Evolutionary conservation across 495 filamentous ascomycete genomes (phyloP), one percentile per base, ranked within the genome.

Genomic region (Penicillium odoratum): DNA sequence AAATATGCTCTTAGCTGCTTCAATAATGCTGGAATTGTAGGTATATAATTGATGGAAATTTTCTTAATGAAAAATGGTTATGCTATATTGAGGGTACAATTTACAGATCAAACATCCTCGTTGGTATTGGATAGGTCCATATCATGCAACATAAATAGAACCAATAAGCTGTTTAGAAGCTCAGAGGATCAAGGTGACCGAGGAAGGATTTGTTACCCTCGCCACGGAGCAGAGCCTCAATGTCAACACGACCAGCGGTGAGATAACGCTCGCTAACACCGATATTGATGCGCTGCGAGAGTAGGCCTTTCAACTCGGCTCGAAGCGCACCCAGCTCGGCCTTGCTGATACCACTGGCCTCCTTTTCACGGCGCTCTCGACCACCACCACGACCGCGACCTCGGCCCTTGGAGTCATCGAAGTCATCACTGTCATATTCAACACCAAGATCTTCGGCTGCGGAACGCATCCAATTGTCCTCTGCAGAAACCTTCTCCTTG

Each of bases 371-470:
- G 70, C 86, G 78, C 68, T 89, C 88, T 58, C 89, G 80, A 8
- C 88, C 90, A 28, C 88, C 83, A 50, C 82, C 76, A 55, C 80
- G 77, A 4, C 90, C 89, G 42, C 89, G 84, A 7, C 87, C 85
- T 51, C 83, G 83, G 64, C 86, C 85, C 48, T 74, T 74, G 10
- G 82, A 81, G 42, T 78, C 72, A 57, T 88, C 86, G 48, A 94
- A 87, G 48, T 92, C 90, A 21, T 97, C 92, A 60, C 86, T 89
- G 65, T 97, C 91, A 65, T 93, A 93, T 26, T 97, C 94, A 6
- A 98, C 89, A 3, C 94, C 94, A 4, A 98, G 82, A 59, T 98
- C 94, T 50, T 97, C 92, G 2, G 94, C 95, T 0, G 93, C 94
- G 11, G 79, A 81, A 34, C 82, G 82, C 53, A 98, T 72, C 88